Conservation (phyloP, 495 filamentous ascomycete genomes). For the Penicillium fimorum region DNA sequence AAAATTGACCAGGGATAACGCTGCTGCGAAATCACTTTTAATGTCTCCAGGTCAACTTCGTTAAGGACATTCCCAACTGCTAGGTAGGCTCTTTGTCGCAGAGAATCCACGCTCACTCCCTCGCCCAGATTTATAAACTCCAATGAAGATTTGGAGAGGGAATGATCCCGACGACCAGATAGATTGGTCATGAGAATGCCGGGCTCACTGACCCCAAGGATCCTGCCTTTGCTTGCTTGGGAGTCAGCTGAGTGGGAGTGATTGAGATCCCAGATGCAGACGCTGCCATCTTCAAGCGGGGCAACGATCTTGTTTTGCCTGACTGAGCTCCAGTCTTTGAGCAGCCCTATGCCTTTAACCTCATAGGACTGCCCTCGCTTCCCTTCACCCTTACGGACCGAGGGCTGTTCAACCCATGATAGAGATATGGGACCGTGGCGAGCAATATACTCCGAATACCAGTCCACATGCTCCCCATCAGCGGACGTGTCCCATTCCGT, state of each 20-base stretch:
- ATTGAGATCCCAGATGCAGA: conserved; percentile 83
- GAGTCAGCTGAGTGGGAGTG: conserved; percentile 48
- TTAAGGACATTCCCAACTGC: conserved; percentile 73
- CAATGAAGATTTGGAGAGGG: conserved; percentile 42
- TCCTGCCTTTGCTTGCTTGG: conserved; percentile 54
- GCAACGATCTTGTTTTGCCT: conserved; percentile 62
- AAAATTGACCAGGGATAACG: conserved; percentile 82
- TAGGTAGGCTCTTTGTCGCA: conserved; percentile 69
- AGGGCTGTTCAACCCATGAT: conserved; percentile 70
- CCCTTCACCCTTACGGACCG: conserved; percentile 27
- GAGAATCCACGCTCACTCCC: conserved; percentile 77
- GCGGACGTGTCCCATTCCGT: conserved; percentile 82
- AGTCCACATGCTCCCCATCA: conserved; percentile 60
- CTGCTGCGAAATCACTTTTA: conserved; percentile 67
- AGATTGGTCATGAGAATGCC: conserved; percentile 57
- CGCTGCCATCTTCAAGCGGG: conserved; percentile 79
- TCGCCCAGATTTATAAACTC: conserved; percentile 73
- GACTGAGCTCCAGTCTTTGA: conserved; percentile 49
- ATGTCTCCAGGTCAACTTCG: conserved; percentile 78
- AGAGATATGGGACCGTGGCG: conserved; percentile 70
- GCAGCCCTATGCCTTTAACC: conserved; percentile 62
- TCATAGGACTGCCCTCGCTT: conserved; percentile 49
- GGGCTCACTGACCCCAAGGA: conserved; percentile 61
- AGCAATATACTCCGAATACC: conserved; percentile 88
- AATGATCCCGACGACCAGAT: conserved; percentile 44